Percentiles rank a stretch among this genome's conserved stretches.
Conservation (phyloP, 2,329 filamentous ascomycete species). For the Neoarthrinium moseri region DNA sequence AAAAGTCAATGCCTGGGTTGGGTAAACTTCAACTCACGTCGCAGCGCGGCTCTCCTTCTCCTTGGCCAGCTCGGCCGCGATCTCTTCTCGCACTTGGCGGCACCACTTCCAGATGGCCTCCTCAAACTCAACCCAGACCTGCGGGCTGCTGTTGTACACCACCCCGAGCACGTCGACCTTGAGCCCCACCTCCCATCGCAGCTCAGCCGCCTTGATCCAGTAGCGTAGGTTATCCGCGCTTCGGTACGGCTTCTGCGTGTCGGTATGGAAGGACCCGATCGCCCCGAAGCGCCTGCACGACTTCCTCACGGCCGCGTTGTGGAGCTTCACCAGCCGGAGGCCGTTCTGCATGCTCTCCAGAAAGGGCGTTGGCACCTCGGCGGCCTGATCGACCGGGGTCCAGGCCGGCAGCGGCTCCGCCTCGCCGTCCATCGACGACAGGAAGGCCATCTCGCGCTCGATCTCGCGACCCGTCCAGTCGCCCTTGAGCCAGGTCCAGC, state of each 20-base stretch:
- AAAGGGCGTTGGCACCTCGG: conserved; percentile 68
- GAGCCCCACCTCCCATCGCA: conserved; percentile 86
- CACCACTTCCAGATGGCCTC: conserved; percentile 82
- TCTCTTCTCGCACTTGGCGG: conserved; percentile 76
- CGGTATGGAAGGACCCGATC: conserved; percentile 86
- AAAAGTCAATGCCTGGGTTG: too few relatives aligned
- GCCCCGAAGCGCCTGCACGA: conserved; percentile 85
- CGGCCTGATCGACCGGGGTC: conserved; percentile 53
- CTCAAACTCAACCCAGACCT: conserved; percentile 81
- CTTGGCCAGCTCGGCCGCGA: conserved; percentile 59
- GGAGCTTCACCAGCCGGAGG: conserved; percentile 76
- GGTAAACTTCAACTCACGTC: neutral
- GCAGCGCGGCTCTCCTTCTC: neutral
- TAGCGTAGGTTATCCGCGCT: conserved; percentile 90
- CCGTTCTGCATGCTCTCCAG: conserved; percentile 74
- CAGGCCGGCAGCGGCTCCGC: conserved; percentile 65
- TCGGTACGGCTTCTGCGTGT: conserved; percentile 92
- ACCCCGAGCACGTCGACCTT: conserved; percentile 83
- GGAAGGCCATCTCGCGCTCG: conserved; percentile 78
- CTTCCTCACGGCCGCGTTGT: conserved; percentile 84
- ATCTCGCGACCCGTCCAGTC: conserved; percentile 76
- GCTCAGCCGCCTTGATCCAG: conserved; percentile 94
- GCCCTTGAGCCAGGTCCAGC: conserved; percentile 77
- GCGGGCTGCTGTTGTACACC: conserved; percentile 69
- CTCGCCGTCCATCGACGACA: conserved; percentile 69